Evolutionary conservation across 768 basidiomycete species (phyloP).

Genomic region (Epithele typhae): DNA sequence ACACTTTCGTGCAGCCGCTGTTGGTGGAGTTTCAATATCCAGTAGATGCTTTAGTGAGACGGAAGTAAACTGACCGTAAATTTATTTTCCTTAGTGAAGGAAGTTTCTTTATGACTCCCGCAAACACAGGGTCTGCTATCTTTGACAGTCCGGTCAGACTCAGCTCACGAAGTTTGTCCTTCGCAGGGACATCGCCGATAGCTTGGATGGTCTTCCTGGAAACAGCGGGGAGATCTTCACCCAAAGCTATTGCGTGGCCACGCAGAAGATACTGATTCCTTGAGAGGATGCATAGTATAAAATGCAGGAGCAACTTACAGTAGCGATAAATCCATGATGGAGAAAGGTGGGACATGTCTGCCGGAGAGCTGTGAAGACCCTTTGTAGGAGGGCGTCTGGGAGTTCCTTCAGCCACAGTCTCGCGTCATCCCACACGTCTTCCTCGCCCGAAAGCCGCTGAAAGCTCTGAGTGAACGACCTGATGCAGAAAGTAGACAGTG

Average conservation of each 20-base stretch:
- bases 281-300: background rate
- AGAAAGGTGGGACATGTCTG: conserved; percentile 47
- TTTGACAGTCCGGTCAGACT: conserved; percentile 49
- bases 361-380: conserved; percentile 47
- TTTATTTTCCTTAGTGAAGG: conserved; percentile 42
- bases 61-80: conserved; percentile 35
- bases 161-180: conserved; percentile 38
- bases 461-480: conserved; percentile 48
- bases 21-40: background rate
- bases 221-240: conserved; percentile 49
- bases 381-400: conserved; percentile 49
- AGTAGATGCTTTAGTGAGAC: background rate
- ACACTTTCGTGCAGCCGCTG: conserved; percentile 61
- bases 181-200: conserved; percentile 26
- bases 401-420: conserved; percentile 39
- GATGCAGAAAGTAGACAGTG: conserved; percentile 47
- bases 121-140: conserved; percentile 47
- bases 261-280: conserved; percentile 51
- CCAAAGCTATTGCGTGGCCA: conserved; percentile 45
- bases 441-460: conserved; percentile 34
- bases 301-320: conserved; percentile 34
- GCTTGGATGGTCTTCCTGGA: conserved; percentile 44
- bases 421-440: conserved; percentile 36
- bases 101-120: conserved; percentile 42
- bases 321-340: conserved; percentile 48